A percentile compares a stretch with the other conserved stretches of the same genome.
These are phyloP conservation scores for Cymodocea nodosa DNA, from an alignment of 116 monocot species.

Conservation along the genomic window DNA sequence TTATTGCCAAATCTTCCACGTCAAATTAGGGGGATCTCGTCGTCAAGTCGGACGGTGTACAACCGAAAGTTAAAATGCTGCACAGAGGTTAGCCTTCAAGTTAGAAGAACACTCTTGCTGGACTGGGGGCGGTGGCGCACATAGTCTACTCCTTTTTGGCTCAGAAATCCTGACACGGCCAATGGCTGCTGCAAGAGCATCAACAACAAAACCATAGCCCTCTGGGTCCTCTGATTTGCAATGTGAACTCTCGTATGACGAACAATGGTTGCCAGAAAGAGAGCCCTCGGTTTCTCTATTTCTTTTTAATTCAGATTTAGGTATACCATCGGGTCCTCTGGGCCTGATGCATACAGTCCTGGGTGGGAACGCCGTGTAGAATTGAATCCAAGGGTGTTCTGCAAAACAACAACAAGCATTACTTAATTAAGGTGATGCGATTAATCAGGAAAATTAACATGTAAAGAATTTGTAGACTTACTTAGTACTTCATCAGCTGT, in stretches of 20 bases:
- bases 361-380: constrained; percentile 47
- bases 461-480: constrained; percentile 13
- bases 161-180: constrained; percentile 81
- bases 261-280: background rate
- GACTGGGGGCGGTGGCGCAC: constrained; percentile 32
- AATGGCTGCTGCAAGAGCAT: constrained; percentile 66
- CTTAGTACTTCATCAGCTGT: constrained; percentile 62
- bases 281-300: background rate
- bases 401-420: background rate
- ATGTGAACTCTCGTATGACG: constrained; percentile 21
- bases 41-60: background rate
- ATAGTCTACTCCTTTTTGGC: constrained; percentile 68
- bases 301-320: constrained; percentile 11
- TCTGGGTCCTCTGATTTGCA: constrained; percentile 32
- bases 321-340: background rate
- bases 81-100: constrained; percentile 71
- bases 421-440: background rate
- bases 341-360: constrained; percentile 17
- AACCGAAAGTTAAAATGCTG: constrained; percentile 53
- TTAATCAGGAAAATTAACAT: background rate
- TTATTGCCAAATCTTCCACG: background rate
- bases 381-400: constrained; percentile 86
- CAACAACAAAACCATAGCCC: constrained; percentile 47
- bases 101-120: constrained; percentile 61
- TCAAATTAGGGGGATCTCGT: background rate